A percentile compares a stretch with the other conserved stretches of the same genome.
Evolutionary conservation across 768 basidiomycete genomes (phyloP).

Genomic region (Hygrocybe coccinea): DNA sequence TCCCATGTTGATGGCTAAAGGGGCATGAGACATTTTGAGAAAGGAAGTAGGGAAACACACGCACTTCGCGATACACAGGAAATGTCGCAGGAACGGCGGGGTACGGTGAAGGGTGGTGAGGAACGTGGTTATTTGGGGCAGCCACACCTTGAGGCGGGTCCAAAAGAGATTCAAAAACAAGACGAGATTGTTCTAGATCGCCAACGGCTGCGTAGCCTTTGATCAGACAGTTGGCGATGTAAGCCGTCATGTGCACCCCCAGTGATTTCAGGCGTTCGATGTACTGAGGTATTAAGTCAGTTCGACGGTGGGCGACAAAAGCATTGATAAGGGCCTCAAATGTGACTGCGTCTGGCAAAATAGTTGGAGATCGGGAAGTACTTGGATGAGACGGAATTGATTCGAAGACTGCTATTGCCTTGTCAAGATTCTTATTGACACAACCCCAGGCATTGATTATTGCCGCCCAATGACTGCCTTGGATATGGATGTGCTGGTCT

Average conservation of each 20-base stretch:
- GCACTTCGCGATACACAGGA: slow-evolving; percentile 80
- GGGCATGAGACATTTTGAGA: slow-evolving; percentile 5
- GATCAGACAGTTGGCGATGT: slow-evolving; percentile 86
- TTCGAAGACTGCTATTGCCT: slow-evolving; percentile 74
- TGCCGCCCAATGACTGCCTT: slow-evolving; percentile 60
- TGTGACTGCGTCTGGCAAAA: slow-evolving; percentile 71
- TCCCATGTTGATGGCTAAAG: slow-evolving; percentile 87
- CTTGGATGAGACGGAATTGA: slow-evolving; percentile 49
- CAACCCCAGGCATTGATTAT: slow-evolving; percentile 89
- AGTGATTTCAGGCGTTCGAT: slow-evolving; percentile 52
- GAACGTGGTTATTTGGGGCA: slow-evolving; percentile 81
- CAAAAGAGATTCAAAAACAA: slow-evolving; percentile 71
- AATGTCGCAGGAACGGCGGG: slow-evolving; percentile 37
- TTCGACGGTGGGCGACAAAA: slow-evolving; percentile 68
- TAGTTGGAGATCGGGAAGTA: slow-evolving; percentile 38
- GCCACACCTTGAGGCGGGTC: slow-evolving; percentile 84
- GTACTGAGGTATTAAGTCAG: slow-evolving; percentile 72
- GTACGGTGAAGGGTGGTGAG: slow-evolving; percentile 48
- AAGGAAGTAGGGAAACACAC: slow-evolving; percentile 20
- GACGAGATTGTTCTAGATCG: slow-evolving; percentile 65
- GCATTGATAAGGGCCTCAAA: slow-evolving; percentile 91
- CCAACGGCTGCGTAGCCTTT: slow-evolving; percentile 64
- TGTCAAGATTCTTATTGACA: slow-evolving; percentile 67
- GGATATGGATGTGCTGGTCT: slow-evolving; percentile 40
- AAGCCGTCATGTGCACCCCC: slow-evolving; percentile 87